Evolutionary conservation across 306 rosid species (phyloP).

Genomic region (Fragaria ananassa): DNA sequence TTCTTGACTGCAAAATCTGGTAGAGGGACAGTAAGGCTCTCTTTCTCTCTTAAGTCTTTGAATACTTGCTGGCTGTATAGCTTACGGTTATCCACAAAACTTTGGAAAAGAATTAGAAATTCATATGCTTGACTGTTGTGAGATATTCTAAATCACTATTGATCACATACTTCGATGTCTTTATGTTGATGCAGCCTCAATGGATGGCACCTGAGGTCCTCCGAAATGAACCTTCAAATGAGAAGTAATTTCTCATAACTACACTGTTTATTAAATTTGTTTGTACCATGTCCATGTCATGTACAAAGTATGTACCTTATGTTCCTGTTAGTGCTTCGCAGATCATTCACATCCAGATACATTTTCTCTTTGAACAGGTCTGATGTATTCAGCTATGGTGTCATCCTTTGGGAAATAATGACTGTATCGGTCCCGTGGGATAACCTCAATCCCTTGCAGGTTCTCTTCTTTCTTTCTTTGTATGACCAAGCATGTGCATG

Average conservation of each 20-base stretch:
- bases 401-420: conserved; percentile 73
- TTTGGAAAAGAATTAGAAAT: neutral
- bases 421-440: conserved; percentile 67
- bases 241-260: conserved; percentile 49
- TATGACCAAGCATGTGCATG: neutral
- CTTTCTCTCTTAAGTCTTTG: neutral
- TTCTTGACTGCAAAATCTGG: conserved; percentile 61
- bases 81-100: neutral
- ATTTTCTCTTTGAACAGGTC: conserved; percentile 43
- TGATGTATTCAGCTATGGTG: conserved; percentile 76
- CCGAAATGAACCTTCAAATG: conserved; percentile 70
- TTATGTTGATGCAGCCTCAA: conserved; percentile 51
- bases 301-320: neutral
- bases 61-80: neutral
- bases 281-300: neutral
- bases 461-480: conserved; percentile 20
- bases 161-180: neutral
- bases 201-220: conserved; percentile 92
- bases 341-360: neutral
- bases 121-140: neutral
- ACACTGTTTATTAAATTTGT: neutral
- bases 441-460: conserved; percentile 63
- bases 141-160: neutral
- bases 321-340: neutral
- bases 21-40: conserved; percentile 64